Conservation (phyloP, 1,284 basidiomycete species). For the Sutorius eximius region DNA sequence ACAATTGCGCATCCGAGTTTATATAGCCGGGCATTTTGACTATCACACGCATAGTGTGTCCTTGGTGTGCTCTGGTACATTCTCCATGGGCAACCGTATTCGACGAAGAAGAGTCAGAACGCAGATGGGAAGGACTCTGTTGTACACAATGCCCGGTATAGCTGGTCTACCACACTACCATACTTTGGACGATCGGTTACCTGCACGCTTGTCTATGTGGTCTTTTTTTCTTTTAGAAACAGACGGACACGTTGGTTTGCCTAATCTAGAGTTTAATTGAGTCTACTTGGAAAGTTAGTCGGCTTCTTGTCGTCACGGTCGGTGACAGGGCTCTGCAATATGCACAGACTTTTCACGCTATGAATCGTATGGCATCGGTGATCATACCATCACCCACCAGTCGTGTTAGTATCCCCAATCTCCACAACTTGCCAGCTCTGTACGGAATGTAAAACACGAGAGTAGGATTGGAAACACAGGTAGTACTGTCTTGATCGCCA, state of each 20-base stretch:
- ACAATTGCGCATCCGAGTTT: constrained; percentile 15
- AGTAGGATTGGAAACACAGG: no score
- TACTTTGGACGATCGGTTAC: background rate
- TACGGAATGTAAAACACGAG: no score
- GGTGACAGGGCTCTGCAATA: no score
- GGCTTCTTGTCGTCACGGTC: background rate
- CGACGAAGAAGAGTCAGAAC: background rate
- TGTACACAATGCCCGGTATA: background rate
- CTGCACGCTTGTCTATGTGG: background rate
- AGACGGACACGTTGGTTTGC: background rate
- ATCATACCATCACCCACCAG: background rate
- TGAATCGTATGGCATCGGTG: background rate
- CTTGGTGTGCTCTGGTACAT: constrained; percentile 16
- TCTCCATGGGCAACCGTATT: constrained; percentile 14
- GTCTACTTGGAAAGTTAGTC: background rate
- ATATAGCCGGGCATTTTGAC: constrained; percentile 25
- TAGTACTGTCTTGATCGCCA: no score
- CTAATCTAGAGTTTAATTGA: background rate
- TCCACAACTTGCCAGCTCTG: background rate
- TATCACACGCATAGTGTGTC: constrained; percentile 24
- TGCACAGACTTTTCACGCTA: no score
- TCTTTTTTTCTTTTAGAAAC: background rate
- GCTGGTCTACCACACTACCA: constrained; percentile 8
- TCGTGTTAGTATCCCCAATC: no score
- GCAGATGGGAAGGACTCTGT: constrained; percentile 1